A percentile compares a stretch with the other conserved stretches of the same genome.
These are phyloP conservation scores for Phytophthora foliorum DNA, from an alignment of 352 stramenopile genomes.

Conservation along the genomic window DNA sequence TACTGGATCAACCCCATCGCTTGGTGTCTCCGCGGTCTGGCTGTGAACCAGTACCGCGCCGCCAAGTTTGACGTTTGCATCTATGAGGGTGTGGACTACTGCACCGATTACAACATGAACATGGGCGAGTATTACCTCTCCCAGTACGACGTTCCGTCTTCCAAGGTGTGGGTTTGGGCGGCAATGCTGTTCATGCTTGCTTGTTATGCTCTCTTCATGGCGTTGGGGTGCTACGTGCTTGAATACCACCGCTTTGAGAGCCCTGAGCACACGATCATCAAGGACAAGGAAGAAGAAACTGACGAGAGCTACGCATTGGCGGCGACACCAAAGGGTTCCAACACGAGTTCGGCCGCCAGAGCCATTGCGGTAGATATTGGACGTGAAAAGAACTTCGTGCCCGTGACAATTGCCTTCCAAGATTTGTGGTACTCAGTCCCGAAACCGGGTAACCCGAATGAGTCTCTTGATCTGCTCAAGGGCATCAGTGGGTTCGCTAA, in stretches of 20 bases:
- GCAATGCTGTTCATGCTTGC: conserved; percentile 45
- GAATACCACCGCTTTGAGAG: conserved; percentile 46
- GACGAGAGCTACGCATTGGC: conserved; percentile 31
- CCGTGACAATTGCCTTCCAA: conserved; percentile 50
- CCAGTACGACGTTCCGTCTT: conserved; percentile 38
- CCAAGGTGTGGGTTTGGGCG: conserved; percentile 43
- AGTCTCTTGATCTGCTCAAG: conserved; percentile 73
- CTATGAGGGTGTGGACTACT: conserved; percentile 39
- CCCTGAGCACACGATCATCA: conserved; percentile 39
- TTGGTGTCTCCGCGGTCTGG: conserved; percentile 50
- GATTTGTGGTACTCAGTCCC: conserved; percentile 57
- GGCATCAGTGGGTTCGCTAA: conserved; percentile 51
- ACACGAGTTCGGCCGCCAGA: conserved; percentile 5
- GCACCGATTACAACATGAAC: conserved; percentile 30
- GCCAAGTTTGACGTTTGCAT: conserved; percentile 37
- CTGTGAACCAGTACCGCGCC: conserved; percentile 39
- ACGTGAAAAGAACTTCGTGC: conserved; percentile 42
- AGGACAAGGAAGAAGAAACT: conserved; percentile 20
- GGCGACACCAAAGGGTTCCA: conserved; percentile 27
- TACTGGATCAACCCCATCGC: conserved; percentile 72
- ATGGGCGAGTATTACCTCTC: conserved; percentile 49
- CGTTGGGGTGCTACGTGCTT: conserved; percentile 29
- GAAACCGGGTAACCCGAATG: conserved; percentile 41
- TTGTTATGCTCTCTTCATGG: conserved; percentile 41
- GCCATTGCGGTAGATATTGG: conserved; percentile 27